A percentile compares a stretch with the other conserved stretches of the same genome.
Conservation (phyloP, 2,329 filamentous ascomycete genomes). For the Mycosphaerella sp. region DNA sequence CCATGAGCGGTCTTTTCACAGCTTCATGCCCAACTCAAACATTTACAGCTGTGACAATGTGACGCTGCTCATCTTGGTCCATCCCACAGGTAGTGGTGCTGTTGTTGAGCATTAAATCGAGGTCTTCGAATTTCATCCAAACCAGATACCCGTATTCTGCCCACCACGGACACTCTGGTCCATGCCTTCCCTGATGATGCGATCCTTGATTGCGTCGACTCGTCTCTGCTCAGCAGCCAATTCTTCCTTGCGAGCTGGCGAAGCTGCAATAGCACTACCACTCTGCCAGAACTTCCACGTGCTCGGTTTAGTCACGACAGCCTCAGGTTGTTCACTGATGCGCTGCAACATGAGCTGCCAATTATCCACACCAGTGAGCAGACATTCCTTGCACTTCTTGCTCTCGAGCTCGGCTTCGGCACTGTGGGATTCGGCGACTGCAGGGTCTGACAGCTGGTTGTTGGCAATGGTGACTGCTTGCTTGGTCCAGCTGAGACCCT, state of each 20-base stretch:
- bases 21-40: too few relatives aligned
- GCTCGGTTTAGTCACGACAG: slow-evolving; percentile 18
- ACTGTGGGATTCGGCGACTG: slow-evolving; percentile 19
- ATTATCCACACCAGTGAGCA: slow-evolving; percentile 69
- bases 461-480: slow-evolving; percentile 76
- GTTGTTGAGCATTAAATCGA: too few relatives aligned
- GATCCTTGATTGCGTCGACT: slow-evolving; percentile 10
- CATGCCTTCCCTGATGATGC: slow-evolving; percentile 11
- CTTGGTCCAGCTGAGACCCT: slow-evolving; percentile 81
- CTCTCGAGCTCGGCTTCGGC: slow-evolving; percentile 18
- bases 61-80: too few relatives aligned
- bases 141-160: slow-evolving; percentile 12
- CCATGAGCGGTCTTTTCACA: too few relatives aligned
- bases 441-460: slow-evolving; percentile 41
- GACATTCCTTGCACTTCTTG: slow-evolving; percentile 66
- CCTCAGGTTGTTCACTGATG: slow-evolving; percentile 15
- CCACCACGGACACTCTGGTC: slow-evolving; percentile 5
- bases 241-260: background rate
- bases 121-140: slow-evolving; percentile 4
- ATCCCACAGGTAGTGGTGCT: too few relatives aligned
- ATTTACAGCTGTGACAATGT: too few relatives aligned
- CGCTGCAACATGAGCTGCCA: slow-evolving; percentile 74
- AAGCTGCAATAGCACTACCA: slow-evolving; percentile 15
- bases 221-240: slow-evolving; percentile 6
- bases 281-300: slow-evolving; percentile 24